Evolutionary conservation across 331 rosid genomes (phyloP).

Genomic region (Malus hybrid): DNA sequence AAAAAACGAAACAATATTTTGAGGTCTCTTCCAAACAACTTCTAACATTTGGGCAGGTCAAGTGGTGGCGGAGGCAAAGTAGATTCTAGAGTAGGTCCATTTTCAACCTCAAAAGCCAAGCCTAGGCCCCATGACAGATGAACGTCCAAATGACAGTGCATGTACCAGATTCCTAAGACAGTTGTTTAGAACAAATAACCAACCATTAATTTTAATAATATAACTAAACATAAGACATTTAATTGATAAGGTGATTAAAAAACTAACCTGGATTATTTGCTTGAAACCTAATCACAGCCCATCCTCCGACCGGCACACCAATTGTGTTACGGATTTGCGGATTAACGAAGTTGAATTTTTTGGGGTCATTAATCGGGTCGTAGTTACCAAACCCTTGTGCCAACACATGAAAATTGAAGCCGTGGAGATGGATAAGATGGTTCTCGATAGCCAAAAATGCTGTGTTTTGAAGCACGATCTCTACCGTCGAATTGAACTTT

Average conservation of each 20-base stretch:
- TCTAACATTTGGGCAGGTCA: conserved; percentile 1
- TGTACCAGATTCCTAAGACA: conserved; percentile 47
- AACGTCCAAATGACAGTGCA: conserved; percentile 58
- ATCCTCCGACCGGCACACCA: conserved; percentile 54
- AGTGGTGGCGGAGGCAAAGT: conserved; percentile 59
- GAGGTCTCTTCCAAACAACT: background rate
- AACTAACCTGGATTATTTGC: conserved; percentile 61
- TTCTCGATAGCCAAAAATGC: conserved; percentile 27
- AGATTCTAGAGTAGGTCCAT: conserved; percentile 43
- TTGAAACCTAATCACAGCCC: conserved; percentile 52
- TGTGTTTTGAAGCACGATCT: conserved; percentile 51
- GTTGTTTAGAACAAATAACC: background rate
- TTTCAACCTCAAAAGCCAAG: conserved; percentile 62
- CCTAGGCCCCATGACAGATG: conserved; percentile 66
- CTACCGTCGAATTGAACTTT: conserved; percentile 53
- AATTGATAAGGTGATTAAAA: background rate
- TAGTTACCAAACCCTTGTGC: too few species aligned
- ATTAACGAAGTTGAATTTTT: conserved; percentile 33
- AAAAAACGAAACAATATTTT: background rate
- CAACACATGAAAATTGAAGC: too few species aligned
- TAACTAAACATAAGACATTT: background rate
- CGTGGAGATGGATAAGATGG: conserved; percentile 44
- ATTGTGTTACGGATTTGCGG: conserved; percentile 53
- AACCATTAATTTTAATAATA: too few species aligned
- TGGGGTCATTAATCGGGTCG: conserved; percentile 7